phyloP scores from a whole-genome alignment of 139 green algal species.

The Zygnema cylindricum region DNA sequence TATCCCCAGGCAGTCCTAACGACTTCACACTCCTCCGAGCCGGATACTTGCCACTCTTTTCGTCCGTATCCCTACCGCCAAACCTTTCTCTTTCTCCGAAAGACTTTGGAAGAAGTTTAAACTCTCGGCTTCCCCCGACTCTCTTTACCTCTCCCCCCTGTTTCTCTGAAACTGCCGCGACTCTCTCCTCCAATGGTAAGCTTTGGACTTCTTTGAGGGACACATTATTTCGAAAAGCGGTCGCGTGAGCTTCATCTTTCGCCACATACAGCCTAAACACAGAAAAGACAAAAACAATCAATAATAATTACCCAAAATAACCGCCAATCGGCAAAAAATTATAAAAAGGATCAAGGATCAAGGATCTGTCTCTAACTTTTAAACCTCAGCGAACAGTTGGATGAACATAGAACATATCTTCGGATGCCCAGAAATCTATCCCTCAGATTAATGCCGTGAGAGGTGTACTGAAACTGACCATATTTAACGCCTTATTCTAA shows the following conservation, averaged over 20 bases:
- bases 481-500: too few relatives aligned
- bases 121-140: neutral
- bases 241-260: constrained; percentile 41
- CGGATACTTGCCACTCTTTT: neutral
- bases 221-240: constrained; percentile 14
- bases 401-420: too few relatives aligned
- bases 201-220: constrained; percentile 10
- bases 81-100: neutral
- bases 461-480: too few relatives aligned
- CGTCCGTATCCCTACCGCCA: neutral
- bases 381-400: too few relatives aligned
- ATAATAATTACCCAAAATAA: too few relatives aligned
- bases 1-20: neutral
- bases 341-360: too few relatives aligned
- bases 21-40: neutral
- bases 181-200: constrained; percentile 43
- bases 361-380: too few relatives aligned
- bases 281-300: too few relatives aligned
- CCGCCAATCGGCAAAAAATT: too few relatives aligned
- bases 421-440: too few relatives aligned
- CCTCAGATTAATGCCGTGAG: too few relatives aligned
- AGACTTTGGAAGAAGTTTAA: neutral
- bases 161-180: neutral
- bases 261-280: constrained; percentile 35
- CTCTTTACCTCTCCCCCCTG: neutral